Base-by-base conservation (phyloP, 805 yeast genomes). In the Diddensiella caesifluorescens region DNA sequence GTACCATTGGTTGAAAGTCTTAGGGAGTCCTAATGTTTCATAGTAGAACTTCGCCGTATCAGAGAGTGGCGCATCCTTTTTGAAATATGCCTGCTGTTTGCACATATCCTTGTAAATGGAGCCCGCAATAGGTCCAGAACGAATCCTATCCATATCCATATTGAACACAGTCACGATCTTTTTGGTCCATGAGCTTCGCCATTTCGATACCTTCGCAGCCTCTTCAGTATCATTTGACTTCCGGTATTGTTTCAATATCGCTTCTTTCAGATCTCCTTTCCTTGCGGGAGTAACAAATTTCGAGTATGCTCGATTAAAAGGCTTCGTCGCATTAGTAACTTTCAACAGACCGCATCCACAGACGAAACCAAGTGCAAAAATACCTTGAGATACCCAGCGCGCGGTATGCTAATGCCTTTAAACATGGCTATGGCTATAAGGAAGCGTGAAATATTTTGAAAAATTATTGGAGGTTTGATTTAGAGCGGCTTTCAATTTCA, bases 41-140 rank as follows among this genome's bases (percentile, higher is more conserved):
- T 87, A 92, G 71, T 87, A 92, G 59, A 86, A 92, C 41, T 68
- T 69, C 1, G 96, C 95, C 4, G 84, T 74, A 15, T 75, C 78
- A 3, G 84, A 74, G 30, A 84, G 66, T 10, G 62, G 57, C 33
- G 35, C 32, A 63, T 39, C 48, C 12, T 30, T 33, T 19, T 22
- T n/a, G 39, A 60, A 59, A 32, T 49, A 54, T 3, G 86, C 95
- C 64, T 88, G 97, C 33, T 70, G 75, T 61, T 87, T 87, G 66
- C 96, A 88, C 62, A 83, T 79, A 38, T 83, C 87, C 57, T 85
- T 83, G 64, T 89, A 92, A 43, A 74, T 71, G 2, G 89, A 82
- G 5, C 97, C 97, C 4, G 95, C 95, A 50, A 90, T 80, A 1
- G 97, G 88, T 21, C 97, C 97, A 0, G 97, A 83, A 57, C 97